Evolutionary conservation across 441 rosid species (phyloP), one percentile per base, ranked within the genome.

Genomic region (Eruca vesicaria): DNA sequence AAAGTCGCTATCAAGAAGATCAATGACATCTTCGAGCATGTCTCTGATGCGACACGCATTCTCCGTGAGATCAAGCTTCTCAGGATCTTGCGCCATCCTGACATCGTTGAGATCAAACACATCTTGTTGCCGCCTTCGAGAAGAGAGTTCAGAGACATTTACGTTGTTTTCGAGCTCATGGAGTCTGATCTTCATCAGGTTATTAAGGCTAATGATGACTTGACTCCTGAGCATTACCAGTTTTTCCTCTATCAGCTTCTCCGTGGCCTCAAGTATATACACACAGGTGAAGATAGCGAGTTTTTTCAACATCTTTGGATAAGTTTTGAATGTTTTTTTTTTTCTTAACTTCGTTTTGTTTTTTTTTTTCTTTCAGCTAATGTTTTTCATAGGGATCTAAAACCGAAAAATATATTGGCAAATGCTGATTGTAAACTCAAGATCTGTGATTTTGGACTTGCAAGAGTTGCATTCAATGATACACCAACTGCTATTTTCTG

Each of bases 181-280:
- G 98, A 94, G 76, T 94, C 98, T 79, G 97, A 94, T 84, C 76
- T 94, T 52, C 98, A 94, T 77, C 97, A 94, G 86, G 98, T 94
- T 81, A 94, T 94, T 71, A 94, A 94, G 83, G 98, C 97, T 8
- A 94, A 94, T 78, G 98, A 94, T 84, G 98, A 94, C 82, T 87
- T 94, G 78, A 92, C 97, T 29, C 98, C 89, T 63, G 96, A 94
- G 69, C 98, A 94, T 80, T 94, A 94, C 74, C 99, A 94, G 78
- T 94, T 94, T 87, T 94, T 94, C 71, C 94, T 94, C 45, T 94
- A 94, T 77, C 99, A 94, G 87, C 97, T 94, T 79, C 97, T 94
- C 35, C 90, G 99, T 73, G 99, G 97, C 71, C 82, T 94, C 74
- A 94, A 94, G 82, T 94, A 90, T 79, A 92, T 94, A 66, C 99